phyloP scores from a whole-genome alignment of 2,329 filamentous ascomycete genomes.

The Penicillium oxalicum region DNA sequence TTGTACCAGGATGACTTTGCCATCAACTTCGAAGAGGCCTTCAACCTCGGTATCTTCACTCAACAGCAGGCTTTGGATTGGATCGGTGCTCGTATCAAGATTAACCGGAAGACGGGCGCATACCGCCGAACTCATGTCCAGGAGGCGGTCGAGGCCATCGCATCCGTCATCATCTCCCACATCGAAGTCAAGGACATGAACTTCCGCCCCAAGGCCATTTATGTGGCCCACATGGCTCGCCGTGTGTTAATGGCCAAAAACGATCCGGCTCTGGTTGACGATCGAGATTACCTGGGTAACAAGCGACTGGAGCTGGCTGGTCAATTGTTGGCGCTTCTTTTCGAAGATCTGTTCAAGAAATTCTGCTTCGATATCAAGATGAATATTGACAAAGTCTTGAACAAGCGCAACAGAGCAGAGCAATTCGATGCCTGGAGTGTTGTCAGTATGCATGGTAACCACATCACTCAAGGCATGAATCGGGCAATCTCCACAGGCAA shows the following conservation, averaged over 20 bases:
- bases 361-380: constrained; percentile 85
- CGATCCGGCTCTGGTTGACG: constrained; percentile 83
- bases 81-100: constrained; percentile 79
- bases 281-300: constrained; percentile 96
- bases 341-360: constrained; percentile 96
- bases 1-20: constrained; percentile 92
- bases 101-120: constrained; percentile 61
- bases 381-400: constrained; percentile 90
- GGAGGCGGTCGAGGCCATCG: constrained; percentile 86
- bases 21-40: constrained; percentile 89
- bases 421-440: constrained; percentile 82
- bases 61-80: constrained; percentile 95
- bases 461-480: constrained; percentile 89
- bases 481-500: constrained; percentile 95
- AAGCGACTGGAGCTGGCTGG: constrained; percentile 93
- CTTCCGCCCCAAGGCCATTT: constrained; percentile 94
- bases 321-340: constrained; percentile 85
- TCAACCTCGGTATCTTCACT: constrained; percentile 76
- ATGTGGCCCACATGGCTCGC: constrained; percentile 96
- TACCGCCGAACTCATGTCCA: constrained; percentile 74
- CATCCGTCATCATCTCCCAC: constrained; percentile 89
- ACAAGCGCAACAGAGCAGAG: constrained; percentile 84
- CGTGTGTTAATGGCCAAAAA: constrained; percentile 90
- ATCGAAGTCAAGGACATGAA: constrained; percentile 87
- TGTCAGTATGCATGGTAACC: constrained; percentile 75